Base-by-base conservation (phyloP, 2,329 filamentous ascomycete species). In the Nothopassalora personata region DNA sequence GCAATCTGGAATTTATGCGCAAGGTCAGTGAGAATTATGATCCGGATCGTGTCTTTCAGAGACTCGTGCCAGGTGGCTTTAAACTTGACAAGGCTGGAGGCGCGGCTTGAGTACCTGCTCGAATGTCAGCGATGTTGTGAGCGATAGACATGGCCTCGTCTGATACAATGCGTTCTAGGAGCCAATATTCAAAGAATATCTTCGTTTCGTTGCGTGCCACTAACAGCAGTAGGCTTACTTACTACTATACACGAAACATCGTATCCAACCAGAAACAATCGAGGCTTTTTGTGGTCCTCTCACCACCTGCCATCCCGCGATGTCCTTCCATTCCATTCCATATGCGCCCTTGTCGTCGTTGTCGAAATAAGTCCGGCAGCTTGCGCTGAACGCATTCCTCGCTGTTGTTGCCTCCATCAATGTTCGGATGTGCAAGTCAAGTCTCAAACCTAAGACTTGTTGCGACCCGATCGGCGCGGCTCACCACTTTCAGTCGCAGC, bases 401-500 rank as follows among this genome's bases (percentile, higher is more conserved):
- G 28, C 52, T 54, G 52, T 54, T 36, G 52, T 43, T 43, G 34
- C 52, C 27, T n/a, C n/a, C 7, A 8, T 19, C 19, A 46, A 13
- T 46, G 52, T 39, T 54, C n/a, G 34, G 11, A 34, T 11, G 19
- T 33, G 10, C 36, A n/a, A 54, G 27, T 3, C 4, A 19, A 45
- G n/a, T n/a, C 15, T 5, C 13, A 39, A 19, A 15, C 66, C 66
- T 69, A 66, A 19, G 59, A 61, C 23, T 59, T 63, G 63, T 77
- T 76, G 58, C 79, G 72, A 28, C 71, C 73, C 51, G 77, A 79
- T 56, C 79, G 76, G 58, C 79, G 70, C 30, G 78, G 78, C 71
- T 79, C 72, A 47, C 79, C 78, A 56, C 75, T 72, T 53, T 74
- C 78, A 31, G 79, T 80, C 10, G 79, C 78, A 34, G 79, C 77